Conservation (phyloP, 352 stramenopile species). For the Phytophthora fragariaefolia region DNA sequence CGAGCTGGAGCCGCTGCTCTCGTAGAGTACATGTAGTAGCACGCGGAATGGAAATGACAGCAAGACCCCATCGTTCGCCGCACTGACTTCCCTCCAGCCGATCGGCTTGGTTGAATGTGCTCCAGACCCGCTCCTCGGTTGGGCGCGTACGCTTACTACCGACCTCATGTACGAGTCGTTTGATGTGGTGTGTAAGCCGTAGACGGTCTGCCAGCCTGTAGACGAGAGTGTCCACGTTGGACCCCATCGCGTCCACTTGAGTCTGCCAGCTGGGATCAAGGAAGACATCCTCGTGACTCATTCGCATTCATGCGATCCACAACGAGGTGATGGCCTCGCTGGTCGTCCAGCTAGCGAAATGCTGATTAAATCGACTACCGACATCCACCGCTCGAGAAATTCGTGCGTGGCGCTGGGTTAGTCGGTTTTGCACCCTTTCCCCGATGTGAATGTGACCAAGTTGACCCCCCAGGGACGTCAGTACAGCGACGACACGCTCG, state of each 20-base stretch:
- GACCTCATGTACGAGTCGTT: constrained; percentile 4
- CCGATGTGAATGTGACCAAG: no score
- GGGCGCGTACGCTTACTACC: no score
- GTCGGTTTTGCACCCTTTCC: neutral
- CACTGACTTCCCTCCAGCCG: neutral
- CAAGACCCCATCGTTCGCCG: no score
- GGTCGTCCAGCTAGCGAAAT: constrained; percentile 17
- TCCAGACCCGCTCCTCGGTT: no score
- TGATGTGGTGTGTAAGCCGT: neutral
- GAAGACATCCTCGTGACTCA: constrained; percentile 11
- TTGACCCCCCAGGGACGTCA: neutral
- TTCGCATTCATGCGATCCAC: constrained; percentile 19
- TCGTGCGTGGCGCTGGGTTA: neutral
- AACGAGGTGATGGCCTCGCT: constrained; percentile 1
- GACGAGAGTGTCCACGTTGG: no score
- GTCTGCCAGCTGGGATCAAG: constrained; percentile 2
- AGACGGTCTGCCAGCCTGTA: neutral
- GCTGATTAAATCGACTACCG: constrained; percentile 10
- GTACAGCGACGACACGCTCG: neutral
- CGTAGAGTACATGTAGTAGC: constrained; percentile 5
- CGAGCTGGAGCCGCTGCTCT: constrained; percentile 37
- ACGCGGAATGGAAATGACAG: neutral
- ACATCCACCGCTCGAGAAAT: neutral
- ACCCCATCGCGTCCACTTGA: neutral
- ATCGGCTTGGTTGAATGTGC: no score